These are phyloP conservation scores for Didymella keratinophila DNA, from an alignment of 2,329 filamentous ascomycete species.

Conservation along the genomic window DNA sequence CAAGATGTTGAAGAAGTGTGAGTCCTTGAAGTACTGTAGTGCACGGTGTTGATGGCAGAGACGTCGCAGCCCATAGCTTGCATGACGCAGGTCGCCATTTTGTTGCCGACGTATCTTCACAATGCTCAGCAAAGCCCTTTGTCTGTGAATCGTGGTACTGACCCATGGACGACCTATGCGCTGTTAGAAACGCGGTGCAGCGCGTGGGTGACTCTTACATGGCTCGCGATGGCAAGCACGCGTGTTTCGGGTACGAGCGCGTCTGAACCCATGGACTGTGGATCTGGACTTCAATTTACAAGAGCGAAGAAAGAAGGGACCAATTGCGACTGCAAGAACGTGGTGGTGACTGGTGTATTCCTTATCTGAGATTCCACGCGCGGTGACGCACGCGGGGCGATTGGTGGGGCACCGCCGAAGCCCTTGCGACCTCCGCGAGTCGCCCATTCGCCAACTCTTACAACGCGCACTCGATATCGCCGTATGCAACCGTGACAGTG, in stretches of 20 bases:
- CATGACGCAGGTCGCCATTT: conserved; percentile 94
- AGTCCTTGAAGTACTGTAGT: conserved; percentile 70
- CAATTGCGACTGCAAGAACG: not conserved
- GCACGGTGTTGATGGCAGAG: conserved; percentile 91
- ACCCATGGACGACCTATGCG: conserved; percentile 75
- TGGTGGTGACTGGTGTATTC: conserved; percentile 34
- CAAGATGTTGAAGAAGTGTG: not conserved
- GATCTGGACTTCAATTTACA: not conserved
- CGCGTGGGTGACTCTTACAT: conserved; percentile 69
- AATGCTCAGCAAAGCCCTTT: conserved; percentile 61
- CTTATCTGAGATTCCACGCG: conserved; percentile 46
- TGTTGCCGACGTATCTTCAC: conserved; percentile 81
- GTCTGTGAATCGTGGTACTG: conserved; percentile 49
- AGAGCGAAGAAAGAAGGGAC: not conserved
- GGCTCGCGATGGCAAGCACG: conserved; percentile 89
- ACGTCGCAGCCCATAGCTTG: conserved; percentile 94
- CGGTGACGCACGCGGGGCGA: conserved; percentile 46
- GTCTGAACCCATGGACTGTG: conserved; percentile 44
- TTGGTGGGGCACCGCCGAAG: conserved; percentile 37
- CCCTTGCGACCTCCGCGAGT: conserved; percentile 18
- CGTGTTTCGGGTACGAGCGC: conserved; percentile 65
- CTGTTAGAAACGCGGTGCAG: conserved; percentile 12
- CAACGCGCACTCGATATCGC: conserved; percentile 12
- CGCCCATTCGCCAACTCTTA: conserved; percentile 26
- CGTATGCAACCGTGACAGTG: conserved; percentile 38